phyloP scores from a whole-genome alignment of 345 rosid species.

The Aegle marmelos region DNA sequence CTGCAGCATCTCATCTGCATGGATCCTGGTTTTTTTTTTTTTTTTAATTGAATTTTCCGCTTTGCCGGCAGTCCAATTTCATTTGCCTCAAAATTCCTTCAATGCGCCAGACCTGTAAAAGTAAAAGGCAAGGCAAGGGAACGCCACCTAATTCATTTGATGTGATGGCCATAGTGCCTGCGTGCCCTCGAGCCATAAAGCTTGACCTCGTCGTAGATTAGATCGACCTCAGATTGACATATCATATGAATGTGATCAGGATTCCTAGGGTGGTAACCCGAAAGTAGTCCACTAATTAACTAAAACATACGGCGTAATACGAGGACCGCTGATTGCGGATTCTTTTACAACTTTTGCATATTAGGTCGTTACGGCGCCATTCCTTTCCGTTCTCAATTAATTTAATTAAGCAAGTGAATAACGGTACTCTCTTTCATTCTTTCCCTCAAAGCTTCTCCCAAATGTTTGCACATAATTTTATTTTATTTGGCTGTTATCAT shows the following conservation, averaged over 20 bases:
- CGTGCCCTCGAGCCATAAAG: neutral
- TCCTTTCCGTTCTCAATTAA: neutral
- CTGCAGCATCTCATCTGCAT: neutral
- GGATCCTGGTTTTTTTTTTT: neutral
- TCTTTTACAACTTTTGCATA: neutral
- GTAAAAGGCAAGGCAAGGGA: too few species aligned
- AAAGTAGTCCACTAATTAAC: neutral
- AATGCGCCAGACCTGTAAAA: too few species aligned
- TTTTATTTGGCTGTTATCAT: too few species aligned
- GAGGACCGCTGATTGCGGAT: constrained; percentile 48
- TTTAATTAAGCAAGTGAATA: neutral
- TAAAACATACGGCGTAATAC: constrained; percentile 46
- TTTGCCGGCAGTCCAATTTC: too few species aligned
- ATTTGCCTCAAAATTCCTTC: too few species aligned
- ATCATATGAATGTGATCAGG: neutral
- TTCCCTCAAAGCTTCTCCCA: too few species aligned
- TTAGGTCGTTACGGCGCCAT: neutral
- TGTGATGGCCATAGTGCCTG: neutral
- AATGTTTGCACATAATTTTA: too few species aligned
- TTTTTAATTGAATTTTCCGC: neutral
- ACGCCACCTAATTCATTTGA: neutral
- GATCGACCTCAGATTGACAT: too few species aligned
- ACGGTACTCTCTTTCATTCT: too few species aligned
- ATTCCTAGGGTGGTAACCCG: too few species aligned
- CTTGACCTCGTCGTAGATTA: neutral